Base-by-base conservation (phyloP, 768 basidiomycete genomes). In the Agrocybe chaxingu region DNA sequence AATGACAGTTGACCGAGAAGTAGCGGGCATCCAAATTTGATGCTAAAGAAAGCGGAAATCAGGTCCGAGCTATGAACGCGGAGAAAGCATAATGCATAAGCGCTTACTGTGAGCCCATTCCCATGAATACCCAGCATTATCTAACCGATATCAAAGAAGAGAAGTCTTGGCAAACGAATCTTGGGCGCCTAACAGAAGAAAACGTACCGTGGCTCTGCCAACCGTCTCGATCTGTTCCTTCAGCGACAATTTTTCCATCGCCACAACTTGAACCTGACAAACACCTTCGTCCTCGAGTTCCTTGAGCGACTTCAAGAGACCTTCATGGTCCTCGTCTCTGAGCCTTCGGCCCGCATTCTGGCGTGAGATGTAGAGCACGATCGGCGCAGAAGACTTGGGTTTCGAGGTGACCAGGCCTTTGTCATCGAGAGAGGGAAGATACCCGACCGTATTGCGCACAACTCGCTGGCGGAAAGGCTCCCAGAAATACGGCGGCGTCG, bases 1-100 rank as follows among this genome's bases (percentile, higher is more conserved):
- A 53, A 89, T 82, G 7, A 87, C 80, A 8, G 85, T 80, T 9
- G 84, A 78, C 16, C 78, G 66, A 4, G 78, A 75, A 1, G 81
- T 80, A 12, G 74, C 70, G 16, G 85, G 81, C 85, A 89, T 86
- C 77, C 82, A 79, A 48, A 89, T 69, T 45, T 87, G 73, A 62
- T 89, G 87, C 57, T 50, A 50, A 9, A 33, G n/a, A 42, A 36
- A 37, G 13, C 7, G 13, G n/a, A 39, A 41, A 12, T 7, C n/a
- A 32, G 3, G 5, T 16, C 29, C 40, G 3, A 34, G 7, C 34
- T 32, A 8, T 12, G 12, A 13, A 8, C 42, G 31, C 3, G 24
- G 5, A 3, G 24, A 7, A 31, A 18, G 18, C 8, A 45, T 29
- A 19, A 19, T 11, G 18, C 8, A 45, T 29, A 19, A 19, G 18